Conservation (phyloP, 2,329 filamentous ascomycete genomes). For the Phoma sp. region DNA sequence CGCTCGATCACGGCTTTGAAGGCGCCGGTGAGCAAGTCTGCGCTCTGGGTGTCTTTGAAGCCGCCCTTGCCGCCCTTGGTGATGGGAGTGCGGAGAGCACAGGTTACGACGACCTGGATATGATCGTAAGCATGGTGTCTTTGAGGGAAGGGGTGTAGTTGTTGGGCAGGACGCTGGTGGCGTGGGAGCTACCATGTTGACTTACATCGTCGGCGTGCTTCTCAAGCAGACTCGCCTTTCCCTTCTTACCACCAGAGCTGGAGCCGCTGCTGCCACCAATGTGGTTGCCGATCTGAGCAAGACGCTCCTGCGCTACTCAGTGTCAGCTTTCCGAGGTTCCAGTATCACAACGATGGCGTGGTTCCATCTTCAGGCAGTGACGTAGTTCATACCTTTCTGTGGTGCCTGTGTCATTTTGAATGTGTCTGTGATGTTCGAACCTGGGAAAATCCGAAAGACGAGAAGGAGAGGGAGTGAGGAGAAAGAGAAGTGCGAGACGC, state of each 20-base stretch:
- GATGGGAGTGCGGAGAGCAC: constrained; percentile 87
- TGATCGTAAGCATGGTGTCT: not conserved
- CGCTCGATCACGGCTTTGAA: constrained; percentile 82
- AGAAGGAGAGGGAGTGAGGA: not conserved
- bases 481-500: constrained; percentile 9
- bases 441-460: not conserved
- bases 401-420: constrained; percentile 17
- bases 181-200: constrained; percentile 4
- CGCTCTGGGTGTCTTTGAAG: constrained; percentile 91
- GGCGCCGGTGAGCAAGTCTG: constrained; percentile 83
- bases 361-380: not conserved
- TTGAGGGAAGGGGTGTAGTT: constrained; percentile 4
- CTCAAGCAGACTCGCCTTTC: constrained; percentile 53
- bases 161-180: not conserved
- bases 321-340: constrained; percentile 1
- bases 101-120: constrained; percentile 78
- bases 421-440: not conserved
- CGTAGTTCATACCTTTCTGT: constrained; percentile 14
- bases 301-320: constrained; percentile 60
- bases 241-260: constrained; percentile 33
- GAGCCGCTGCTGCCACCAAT: constrained; percentile 46
- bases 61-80: constrained; percentile 92
- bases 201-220: constrained; percentile 65
- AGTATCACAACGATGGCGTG: constrained; percentile 1
- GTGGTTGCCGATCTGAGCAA: constrained; percentile 65